Evolutionary conservation across 306 rosid genomes (phyloP), one percentile per base, ranked within the genome.

Genomic region (Lathyrus sativus): DNA sequence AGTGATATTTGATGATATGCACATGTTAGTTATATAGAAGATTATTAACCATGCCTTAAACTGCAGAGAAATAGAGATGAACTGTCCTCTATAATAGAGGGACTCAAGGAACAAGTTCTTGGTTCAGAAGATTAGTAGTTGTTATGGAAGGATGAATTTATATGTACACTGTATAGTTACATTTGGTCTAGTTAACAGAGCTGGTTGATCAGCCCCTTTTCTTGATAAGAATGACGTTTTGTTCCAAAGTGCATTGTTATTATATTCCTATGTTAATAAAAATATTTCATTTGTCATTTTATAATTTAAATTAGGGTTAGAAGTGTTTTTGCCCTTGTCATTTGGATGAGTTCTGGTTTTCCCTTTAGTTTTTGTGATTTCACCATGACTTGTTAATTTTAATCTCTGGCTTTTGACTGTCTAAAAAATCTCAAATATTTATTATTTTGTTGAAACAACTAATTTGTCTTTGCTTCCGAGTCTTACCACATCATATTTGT

Each of bases 61-160:
- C 31, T 74, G 82, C 96, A 93, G 97, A 77, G 76, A 80, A 87
- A 73, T 61, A 88, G 96, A 76, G 96, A 93, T 22, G 99, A 93
- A 69, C 83, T 93, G 63, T 41, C 73, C 35, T 42, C 80, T 18
- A 90, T 85, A 78, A 24, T 95, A 51, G 89, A 90, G 54, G 91
- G 81, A 78, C 70, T 95, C 22, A 90, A 88, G 82, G 75, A 67
- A 73, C 88, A 85, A 58, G 80, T 95, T 62, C 71, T 95, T 62
- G 99, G 97, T 61, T 84, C 79, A 38, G 64, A 76, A 39, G 86
- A 83, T 39, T 76, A 77, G 1, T 88, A 65, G 74, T 50, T 80
- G 38, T 77, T 63, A 51, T 22, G 24, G 42, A 26, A 55, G 51
- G 48, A 58, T 24, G 46, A 24, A 9, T 3, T 24, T 37, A 12